Evolutionary conservation across 2,329 filamentous ascomycete genomes (phyloP).

Genomic region (Xylaria digitata): DNA sequence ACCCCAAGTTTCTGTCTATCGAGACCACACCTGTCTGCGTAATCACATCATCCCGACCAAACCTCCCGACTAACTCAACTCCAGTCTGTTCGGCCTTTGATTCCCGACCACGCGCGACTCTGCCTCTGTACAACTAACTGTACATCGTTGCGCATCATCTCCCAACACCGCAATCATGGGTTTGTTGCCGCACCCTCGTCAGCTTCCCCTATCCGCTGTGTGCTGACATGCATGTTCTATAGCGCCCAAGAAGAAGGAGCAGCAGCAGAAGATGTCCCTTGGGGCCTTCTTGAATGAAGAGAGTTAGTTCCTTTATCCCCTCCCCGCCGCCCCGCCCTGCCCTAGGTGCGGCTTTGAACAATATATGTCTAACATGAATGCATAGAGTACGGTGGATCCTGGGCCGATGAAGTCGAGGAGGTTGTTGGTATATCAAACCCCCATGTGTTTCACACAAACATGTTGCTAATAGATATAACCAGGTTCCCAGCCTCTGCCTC

Average conservation of each 20-base stretch:
- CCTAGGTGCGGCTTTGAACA: slow-evolving; percentile 30
- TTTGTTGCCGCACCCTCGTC: slow-evolving; percentile 53
- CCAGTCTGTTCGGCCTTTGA: slow-evolving; percentile 39
- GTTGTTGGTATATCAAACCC: slow-evolving; percentile 72
- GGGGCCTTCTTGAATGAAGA: slow-evolving; percentile 94
- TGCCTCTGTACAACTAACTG: slow-evolving; percentile 31
- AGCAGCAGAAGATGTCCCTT: slow-evolving; percentile 94
- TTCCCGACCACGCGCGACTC: slow-evolving; percentile 43
- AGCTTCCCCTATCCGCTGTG: slow-evolving; percentile 36
- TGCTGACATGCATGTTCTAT: slow-evolving; percentile 58
- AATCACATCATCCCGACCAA: too few relatives aligned
- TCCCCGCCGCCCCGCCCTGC: slow-evolving; percentile 21
- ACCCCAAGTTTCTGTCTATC: slow-evolving; percentile 6
- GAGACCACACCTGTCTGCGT: slow-evolving; percentile 13
- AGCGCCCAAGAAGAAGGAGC: slow-evolving; percentile 94
- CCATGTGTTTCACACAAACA: slow-evolving; percentile 41
- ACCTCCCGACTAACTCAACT: slow-evolving; percentile 7
- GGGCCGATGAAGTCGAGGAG: slow-evolving; percentile 99
- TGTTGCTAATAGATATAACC: slow-evolving; percentile 25
- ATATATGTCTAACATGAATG: slow-evolving; percentile 43
- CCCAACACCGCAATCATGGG: slow-evolving; percentile 70
- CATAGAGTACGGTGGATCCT: slow-evolving; percentile 77
- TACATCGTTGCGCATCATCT: slow-evolving; percentile 45
- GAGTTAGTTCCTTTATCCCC: slow-evolving; percentile 69
- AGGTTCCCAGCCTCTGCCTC: slow-evolving; percentile 69